phyloP scores from a whole-genome alignment of 2,329 filamentous ascomycete species.

The Chrysoporthe deuterocubensis region DNA sequence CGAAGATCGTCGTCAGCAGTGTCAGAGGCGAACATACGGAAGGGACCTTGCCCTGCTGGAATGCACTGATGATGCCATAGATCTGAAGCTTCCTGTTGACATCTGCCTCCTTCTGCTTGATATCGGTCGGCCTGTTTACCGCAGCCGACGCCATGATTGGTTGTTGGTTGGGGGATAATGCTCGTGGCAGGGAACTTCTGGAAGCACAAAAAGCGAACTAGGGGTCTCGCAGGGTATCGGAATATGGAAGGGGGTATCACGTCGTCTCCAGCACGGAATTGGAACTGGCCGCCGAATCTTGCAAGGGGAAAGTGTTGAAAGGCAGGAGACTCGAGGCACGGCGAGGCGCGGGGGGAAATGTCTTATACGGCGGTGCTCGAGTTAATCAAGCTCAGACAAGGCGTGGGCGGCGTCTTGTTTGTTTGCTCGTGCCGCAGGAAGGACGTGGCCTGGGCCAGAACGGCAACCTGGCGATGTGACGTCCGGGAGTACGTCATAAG shows the following conservation, averaged over 20 bases:
- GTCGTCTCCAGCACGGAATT: slow-evolving; percentile 1
- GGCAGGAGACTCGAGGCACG: not conserved
- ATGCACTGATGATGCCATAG: slow-evolving; percentile 87
- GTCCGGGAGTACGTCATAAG: slow-evolving; percentile 28
- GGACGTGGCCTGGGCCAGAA: slow-evolving; percentile 5
- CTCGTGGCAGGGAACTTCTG: not conserved
- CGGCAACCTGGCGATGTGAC: slow-evolving; percentile 20
- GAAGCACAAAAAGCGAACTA: too few relatives aligned
- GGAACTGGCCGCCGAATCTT: not conserved
- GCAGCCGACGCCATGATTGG: slow-evolving; percentile 36
- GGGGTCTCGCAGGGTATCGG: slow-evolving; percentile 18
- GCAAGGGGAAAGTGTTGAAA: slow-evolving; percentile 5
- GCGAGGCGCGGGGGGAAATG: slow-evolving; percentile 13
- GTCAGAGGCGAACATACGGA: slow-evolving; percentile 62
- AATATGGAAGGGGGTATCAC: slow-evolving; percentile 23
- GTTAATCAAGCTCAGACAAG: slow-evolving; percentile 6
- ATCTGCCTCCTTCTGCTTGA: slow-evolving; percentile 79
- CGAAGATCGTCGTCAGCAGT: not conserved
- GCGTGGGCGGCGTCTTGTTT: slow-evolving; percentile 5
- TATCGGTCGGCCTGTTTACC: slow-evolving; percentile 76
- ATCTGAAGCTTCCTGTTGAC: slow-evolving; percentile 94
- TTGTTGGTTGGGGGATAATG: not conserved
- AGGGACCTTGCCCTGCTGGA: slow-evolving; percentile 86
- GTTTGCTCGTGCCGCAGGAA: not conserved
- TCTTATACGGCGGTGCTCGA: slow-evolving; percentile 18